phyloP scores from a whole-genome alignment of 768 basidiomycete species.

The Termitomyces sp. region DNA sequence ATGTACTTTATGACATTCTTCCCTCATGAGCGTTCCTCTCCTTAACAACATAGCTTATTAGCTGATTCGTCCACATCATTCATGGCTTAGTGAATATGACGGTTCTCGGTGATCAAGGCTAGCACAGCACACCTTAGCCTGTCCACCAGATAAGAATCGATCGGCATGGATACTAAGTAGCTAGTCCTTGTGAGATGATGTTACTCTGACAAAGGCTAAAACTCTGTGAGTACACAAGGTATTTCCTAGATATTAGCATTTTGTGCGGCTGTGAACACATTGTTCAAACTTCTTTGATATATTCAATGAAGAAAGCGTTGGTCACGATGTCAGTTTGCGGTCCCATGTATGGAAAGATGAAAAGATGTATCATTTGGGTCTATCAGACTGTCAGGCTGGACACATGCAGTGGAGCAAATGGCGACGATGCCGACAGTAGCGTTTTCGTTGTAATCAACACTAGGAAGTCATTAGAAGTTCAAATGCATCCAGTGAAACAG shows the following conservation, averaged over 20 bases:
- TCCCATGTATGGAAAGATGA: background rate
- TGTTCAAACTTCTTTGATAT: background rate
- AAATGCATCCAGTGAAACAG: background rate
- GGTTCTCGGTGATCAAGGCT: background rate
- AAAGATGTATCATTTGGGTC: background rate
- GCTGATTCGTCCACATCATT: background rate
- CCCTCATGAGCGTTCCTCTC: too few relatives aligned
- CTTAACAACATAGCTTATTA: background rate
- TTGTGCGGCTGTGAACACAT: background rate
- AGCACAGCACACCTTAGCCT: background rate
- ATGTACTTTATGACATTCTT: too few relatives aligned
- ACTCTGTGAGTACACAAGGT: too few relatives aligned
- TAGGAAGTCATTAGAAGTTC: background rate
- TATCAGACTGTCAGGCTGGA: background rate
- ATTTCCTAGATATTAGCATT: background rate
- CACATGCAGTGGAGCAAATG: conserved; percentile 1
- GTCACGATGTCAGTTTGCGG: background rate
- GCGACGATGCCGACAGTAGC: background rate
- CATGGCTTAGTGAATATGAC: too few relatives aligned
- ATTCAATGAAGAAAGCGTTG: background rate
- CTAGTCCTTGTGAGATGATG: too few relatives aligned
- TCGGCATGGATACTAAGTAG: too few relatives aligned
- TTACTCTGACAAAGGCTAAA: too few relatives aligned
- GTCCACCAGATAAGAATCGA: background rate
- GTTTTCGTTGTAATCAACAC: background rate